Evolutionary conservation across 495 filamentous ascomycete species (phyloP).

Genomic region (Trichoderma reesei): DNA sequence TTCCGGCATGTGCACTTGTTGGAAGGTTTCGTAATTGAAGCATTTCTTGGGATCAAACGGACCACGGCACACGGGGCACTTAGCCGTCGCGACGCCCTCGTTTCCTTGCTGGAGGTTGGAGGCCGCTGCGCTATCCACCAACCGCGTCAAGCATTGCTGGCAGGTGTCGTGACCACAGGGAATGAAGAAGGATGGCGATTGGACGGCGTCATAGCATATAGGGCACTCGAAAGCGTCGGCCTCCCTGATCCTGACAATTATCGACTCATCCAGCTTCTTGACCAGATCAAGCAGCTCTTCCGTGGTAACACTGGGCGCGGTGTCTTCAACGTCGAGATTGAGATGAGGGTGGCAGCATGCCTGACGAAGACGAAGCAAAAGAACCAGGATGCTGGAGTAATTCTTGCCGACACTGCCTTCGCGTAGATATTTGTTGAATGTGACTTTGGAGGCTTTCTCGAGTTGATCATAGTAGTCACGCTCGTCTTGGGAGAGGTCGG

Average conservation of each 20-base stretch:
- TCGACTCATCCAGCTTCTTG: conserved; percentile 45
- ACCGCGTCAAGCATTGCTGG: conserved; percentile 63
- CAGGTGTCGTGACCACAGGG: conserved; percentile 84
- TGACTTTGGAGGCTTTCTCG: conserved; percentile 52
- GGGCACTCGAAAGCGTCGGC: conserved; percentile 57
- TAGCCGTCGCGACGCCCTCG: conserved; percentile 42
- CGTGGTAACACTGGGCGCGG: conserved; percentile 33
- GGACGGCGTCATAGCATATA: conserved; percentile 67
- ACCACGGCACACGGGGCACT: conserved; percentile 70
- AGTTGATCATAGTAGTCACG: conserved; percentile 60
- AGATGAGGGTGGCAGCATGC: conserved; percentile 88
- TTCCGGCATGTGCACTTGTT: conserved; percentile 59
- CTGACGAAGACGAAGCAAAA: conserved; percentile 84
- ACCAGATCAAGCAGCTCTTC: conserved; percentile 58
- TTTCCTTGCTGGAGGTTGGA: conserved; percentile 47
- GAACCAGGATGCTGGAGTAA: conserved; percentile 75
- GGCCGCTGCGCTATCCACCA: conserved; percentile 47
- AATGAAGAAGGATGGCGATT: conserved; percentile 68
- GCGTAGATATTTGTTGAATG: conserved; percentile 71
- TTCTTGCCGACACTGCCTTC: conserved; percentile 63
- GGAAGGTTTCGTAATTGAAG: conserved; percentile 66
- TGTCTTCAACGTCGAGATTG: conserved; percentile 63
- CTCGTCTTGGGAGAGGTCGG: conserved; percentile 68
- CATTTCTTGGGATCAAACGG: conserved; percentile 54
- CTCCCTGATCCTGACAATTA: conserved; percentile 59